Base-by-base conservation (phyloP, 768 basidiomycete species). In the Ramaria rubella region DNA sequence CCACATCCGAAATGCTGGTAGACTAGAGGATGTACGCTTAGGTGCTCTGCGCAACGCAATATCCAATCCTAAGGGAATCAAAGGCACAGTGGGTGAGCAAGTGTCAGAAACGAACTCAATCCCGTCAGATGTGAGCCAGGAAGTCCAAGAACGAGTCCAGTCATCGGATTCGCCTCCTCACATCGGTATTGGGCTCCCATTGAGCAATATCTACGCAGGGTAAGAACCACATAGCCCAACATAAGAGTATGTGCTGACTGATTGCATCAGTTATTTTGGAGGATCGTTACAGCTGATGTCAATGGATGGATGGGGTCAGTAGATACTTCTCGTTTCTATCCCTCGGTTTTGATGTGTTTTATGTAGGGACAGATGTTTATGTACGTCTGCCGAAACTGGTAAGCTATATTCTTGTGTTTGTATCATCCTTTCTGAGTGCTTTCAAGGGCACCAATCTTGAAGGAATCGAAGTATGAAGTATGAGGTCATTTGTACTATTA, bases 191-290 rank as follows among this genome's bases (percentile, higher is more conserved):
- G 90, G 90, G 5, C 70, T 93, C 19, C 89, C 90, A 0, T 90
- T 93, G 89, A 89, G 90, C 67, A 86, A 90, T 63, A 91, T 93
- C 33, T 92, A 83, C 68, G 83, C 90, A 58, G 90, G 84, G 80
- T 89, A 62, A 57, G 81, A 69, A 34, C 27, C 14, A 26, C 17
- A 44, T 8, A 45, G 1, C 31, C 14, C 24, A 12, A 24, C 9
- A 46, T 19, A 33, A n/a, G 23, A n/a, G 17, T 9, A 8, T 42
- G 5, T 8, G 14, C 40, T 42, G n/a, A 42, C 40, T n/a, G 17
- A 8, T 50, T 23, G 24, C 43, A 31, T 5, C 60, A 90, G 87
- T 50, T 92, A 91, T 69, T 90, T 91, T 63, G 88, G 90, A 21
- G 90, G 90, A 6, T 85, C 84, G 2, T 68, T 93, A 42, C 85